Conservation (phyloP, 2,329 filamentous ascomycete species). For the Fusarium nisikadoi region DNA sequence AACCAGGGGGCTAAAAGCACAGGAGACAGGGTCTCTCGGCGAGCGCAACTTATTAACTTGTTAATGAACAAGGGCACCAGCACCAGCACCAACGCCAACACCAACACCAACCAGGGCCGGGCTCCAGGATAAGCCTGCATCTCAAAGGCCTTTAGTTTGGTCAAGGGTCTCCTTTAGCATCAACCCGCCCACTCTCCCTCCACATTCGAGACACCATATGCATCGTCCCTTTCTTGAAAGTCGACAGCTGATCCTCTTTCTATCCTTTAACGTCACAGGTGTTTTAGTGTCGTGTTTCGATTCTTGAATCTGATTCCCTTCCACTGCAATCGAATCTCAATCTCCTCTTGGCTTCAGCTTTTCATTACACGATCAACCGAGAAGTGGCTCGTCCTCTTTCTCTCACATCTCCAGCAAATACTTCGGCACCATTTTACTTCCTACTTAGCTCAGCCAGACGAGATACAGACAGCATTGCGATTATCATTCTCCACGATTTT, state of each 20-base stretch:
- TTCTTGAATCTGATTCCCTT: conserved; percentile 4
- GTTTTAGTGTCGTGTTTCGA: conserved; percentile 35
- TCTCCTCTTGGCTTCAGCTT: not conserved
- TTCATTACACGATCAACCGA: not conserved
- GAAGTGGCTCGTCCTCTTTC: not conserved
- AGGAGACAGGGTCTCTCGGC: conserved; percentile 22
- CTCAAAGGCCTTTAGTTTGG: conserved; percentile 26
- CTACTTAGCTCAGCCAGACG: conserved; percentile 2
- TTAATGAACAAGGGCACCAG: conserved; percentile 28
- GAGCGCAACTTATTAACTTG: conserved; percentile 23
- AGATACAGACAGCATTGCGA: conserved; percentile 14
- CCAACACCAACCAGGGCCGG: conserved; percentile 24
- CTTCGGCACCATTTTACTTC: not conserved
- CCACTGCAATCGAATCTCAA: not conserved
- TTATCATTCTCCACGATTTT: not conserved
- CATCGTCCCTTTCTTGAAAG: conserved; percentile 43
- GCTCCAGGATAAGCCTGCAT: conserved; percentile 35
- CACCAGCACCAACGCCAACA: conserved; percentile 10
- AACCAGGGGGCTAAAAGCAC: conserved; percentile 23
- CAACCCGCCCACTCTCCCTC: conserved; percentile 41
- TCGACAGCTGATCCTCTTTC: conserved; percentile 40
- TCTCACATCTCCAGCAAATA: not conserved
- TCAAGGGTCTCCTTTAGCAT: conserved; percentile 41
- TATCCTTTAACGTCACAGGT: conserved; percentile 36
- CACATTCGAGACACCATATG: conserved; percentile 49